Conservation (phyloP, 495 filamentous ascomycete species). For the Trichocladium antarcticum region DNA sequence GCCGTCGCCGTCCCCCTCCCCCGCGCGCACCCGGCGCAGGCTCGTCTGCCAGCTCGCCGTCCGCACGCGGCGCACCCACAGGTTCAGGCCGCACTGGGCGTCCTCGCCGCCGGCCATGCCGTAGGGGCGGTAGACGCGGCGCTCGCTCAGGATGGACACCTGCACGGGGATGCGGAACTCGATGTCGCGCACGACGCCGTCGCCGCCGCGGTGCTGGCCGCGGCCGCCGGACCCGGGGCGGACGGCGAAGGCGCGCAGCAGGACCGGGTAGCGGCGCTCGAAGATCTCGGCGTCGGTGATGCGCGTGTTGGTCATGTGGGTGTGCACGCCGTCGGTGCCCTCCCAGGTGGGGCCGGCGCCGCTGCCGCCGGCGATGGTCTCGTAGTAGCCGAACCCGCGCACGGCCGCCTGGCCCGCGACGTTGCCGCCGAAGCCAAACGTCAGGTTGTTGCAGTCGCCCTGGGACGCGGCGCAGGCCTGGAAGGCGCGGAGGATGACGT, state of each 20-base stretch:
- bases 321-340: slow-evolving; percentile 82
- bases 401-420: slow-evolving; percentile 48
- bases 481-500: slow-evolving; percentile 89
- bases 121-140: slow-evolving; percentile 79
- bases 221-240: slow-evolving; percentile 55
- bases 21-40: slow-evolving; percentile 20
- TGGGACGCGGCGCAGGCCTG: slow-evolving; percentile 81
- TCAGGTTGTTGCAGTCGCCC: slow-evolving; percentile 87
- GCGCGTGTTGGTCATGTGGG: slow-evolving; percentile 98
- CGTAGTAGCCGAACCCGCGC: slow-evolving; percentile 91
- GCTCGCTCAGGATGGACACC: slow-evolving; percentile 78
- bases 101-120: slow-evolving; percentile 81
- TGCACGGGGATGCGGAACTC: slow-evolving; percentile 87
- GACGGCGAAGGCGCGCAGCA: slow-evolving; percentile 74
- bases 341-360: slow-evolving; percentile 83
- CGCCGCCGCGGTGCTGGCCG: slow-evolving; percentile 71
- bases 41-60: slow-evolving; percentile 38
- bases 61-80: slow-evolving; percentile 67
- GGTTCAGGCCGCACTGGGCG: slow-evolving; percentile 66
- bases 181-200: slow-evolving; percentile 87
- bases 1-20: slow-evolving; percentile 12
- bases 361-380: slow-evolving; percentile 88
- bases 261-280: slow-evolving; percentile 81
- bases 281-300: slow-evolving; percentile 97
- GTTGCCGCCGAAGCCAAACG: slow-evolving; percentile 74